Evolutionary conservation across 2,329 filamentous ascomycete species (phyloP), one percentile per base, ranked within the genome.

Genomic region (Aureobasidium sp.): DNA sequence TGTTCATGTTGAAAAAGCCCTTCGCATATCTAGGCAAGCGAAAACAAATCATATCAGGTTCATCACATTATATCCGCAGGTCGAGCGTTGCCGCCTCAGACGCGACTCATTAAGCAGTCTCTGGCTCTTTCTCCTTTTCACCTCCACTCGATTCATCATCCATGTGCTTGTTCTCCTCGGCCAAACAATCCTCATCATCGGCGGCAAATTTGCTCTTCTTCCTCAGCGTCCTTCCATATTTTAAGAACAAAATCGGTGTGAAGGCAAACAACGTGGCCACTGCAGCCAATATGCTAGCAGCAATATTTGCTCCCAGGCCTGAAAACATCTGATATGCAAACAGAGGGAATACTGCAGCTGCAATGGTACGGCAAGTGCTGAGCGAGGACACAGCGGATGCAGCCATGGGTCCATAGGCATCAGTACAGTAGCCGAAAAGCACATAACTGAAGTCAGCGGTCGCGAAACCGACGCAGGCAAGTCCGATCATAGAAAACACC

Each of bases 391-490:
- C 73, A 2, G 71, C 76, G 62, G 74, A 76, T 0, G 75, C 73
- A 1, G 75, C 72, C 48, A 75, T 76, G 34, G 71, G 73, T 36
- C 74, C 69, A 59, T 77, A 78, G 27, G 72, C 72, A 65, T 78
- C 76, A 0, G 75, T 69, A 16, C 77, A 66, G 47, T 78, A 78
- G 1, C 73, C 74, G 5, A 72, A 70, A 0, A 78, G 65, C n/a
- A 71, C 68, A 1, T 69, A 73, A 5, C 73, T 72, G 21, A 78
- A 69, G 60, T 80, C 78, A 32, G 78, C 79, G 36, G 76, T 65
- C 0, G 77, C 75, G 65, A 78, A 80, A 0, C 78, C 78, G 15
- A 79, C 70, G 4, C 74, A 67, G 1, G 76, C 67, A 4, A 80
- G 71, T 0, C 75, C 71, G 0, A 76, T 53, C 5, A 75, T 74